Evolutionary conservation across 495 filamentous ascomycete genomes (phyloP), one percentile per base, ranked within the genome.

Genomic region (Lasiosphaeriaceae sp.): DNA sequence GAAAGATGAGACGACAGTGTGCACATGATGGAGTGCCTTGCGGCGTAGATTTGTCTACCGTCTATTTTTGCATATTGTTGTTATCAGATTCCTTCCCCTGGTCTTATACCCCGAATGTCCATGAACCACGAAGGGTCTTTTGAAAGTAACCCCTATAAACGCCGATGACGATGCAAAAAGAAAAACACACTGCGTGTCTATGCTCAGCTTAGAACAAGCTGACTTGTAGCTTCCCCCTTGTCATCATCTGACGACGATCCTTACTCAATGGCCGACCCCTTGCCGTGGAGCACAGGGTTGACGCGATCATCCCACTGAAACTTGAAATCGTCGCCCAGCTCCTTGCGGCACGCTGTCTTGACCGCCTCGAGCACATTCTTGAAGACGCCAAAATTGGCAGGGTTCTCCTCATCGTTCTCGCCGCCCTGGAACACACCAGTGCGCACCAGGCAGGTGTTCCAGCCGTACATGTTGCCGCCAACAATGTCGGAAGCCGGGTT

Each of bases 341-440:
- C 85, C 56, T 90, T 88, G 75, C 96, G 80, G 74, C 96, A 90
- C 65, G 96, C 93, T 79, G 96, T 88, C 70, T 96, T 93, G 64
- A 97, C 93, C 63, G 96, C 96, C 59, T 87, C 81, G 41, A 90
- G 85, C 65, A 97, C 93, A 58, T 85, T 83, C 52, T 74, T 68
- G 77, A 90, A 97, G 50, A 98, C 82, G 31, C 94, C 94, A 71
- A 96, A 86, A 72, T 90, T 90, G 56, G 94, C 93, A 14, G 94
- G 94, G 70, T 97, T 92, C 61, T 93, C 91, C 75, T 97, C 94
- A 70, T 98, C 96, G 46, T 85, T 82, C 55, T 89, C 85, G 19
- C 95, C 77, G 29, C 76, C 71, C 49, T 74, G 69, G 64, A 75
- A 80, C 11, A 80, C 75, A 54, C 80, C 79, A 0, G 78, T 72